These are phyloP conservation scores for Lagenidium giganteum DNA, from an alignment of 352 stramenopile genomes.

Conservation along the genomic window DNA sequence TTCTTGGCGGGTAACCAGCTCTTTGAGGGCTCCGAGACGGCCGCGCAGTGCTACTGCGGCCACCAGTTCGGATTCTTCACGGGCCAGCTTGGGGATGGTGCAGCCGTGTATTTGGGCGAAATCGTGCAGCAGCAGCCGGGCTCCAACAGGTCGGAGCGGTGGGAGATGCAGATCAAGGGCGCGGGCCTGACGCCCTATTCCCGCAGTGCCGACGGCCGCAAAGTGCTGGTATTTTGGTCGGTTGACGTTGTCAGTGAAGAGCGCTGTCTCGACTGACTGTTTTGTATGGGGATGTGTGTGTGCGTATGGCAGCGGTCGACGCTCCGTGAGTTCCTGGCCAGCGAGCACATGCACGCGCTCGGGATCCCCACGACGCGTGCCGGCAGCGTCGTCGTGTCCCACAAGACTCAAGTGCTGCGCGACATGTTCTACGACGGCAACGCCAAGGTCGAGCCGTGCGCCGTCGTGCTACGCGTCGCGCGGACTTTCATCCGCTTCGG, in stretches of 20 bases:
- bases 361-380: conserved; percentile 93
- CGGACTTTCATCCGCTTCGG: conserved; percentile 94
- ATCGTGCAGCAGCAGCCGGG: conserved; percentile 31
- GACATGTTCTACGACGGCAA: conserved; percentile 90
- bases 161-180: conserved; percentile 97
- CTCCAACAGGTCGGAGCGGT: too few relatives aligned
- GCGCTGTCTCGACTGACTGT: background rate
- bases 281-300: background rate
- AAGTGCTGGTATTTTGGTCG: conserved; percentile 48
- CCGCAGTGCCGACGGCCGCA: conserved; percentile 90
- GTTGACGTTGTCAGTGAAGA: too few relatives aligned
- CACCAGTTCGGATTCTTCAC: conserved; percentile 92
- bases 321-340: conserved; percentile 96
- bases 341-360: conserved; percentile 94
- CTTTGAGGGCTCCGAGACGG: conserved; percentile 64
- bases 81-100: conserved; percentile 88
- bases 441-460: conserved; percentile 71
- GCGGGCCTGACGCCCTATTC: conserved; percentile 95
- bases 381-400: conserved; percentile 68
- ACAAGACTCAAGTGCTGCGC: conserved; percentile 59
- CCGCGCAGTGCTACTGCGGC: conserved; percentile 88
- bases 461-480: conserved; percentile 86
- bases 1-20: conserved; percentile 73
- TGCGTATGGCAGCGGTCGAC: conserved; percentile 75
- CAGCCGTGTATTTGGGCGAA: conserved; percentile 87